Evolutionary conservation across 352 stramenopile genomes (phyloP).

Genomic region (Lagenidium giganteum): DNA sequence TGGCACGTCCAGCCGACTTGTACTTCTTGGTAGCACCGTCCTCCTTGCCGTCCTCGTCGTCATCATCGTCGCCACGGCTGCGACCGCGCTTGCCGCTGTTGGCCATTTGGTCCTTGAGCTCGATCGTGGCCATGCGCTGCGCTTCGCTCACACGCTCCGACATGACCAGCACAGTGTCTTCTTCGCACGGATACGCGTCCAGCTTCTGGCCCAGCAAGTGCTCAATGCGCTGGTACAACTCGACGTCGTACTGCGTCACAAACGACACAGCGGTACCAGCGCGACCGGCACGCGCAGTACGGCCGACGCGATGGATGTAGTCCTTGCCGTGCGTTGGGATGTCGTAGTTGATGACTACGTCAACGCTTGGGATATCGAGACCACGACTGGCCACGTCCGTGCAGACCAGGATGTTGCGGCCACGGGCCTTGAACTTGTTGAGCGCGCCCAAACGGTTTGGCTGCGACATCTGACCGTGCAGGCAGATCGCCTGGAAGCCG

Average conservation of each 20-base stretch:
- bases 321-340: constrained; percentile 98
- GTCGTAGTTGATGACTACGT: constrained; percentile 99
- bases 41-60: constrained; percentile 34
- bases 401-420: constrained; percentile 84
- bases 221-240: constrained; percentile 98
- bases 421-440: constrained; percentile 97
- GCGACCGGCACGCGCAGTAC: constrained; percentile 95
- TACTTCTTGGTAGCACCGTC: constrained; percentile 54
- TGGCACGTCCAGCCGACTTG: constrained; percentile 67
- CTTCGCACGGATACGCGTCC: constrained; percentile 78
- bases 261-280: constrained; percentile 95
- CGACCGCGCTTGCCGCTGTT: constrained; percentile 52
- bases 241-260: constrained; percentile 98
- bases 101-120: constrained; percentile 80
- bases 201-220: constrained; percentile 85
- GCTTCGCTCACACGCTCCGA: constrained; percentile 97
- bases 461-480: constrained; percentile 99
- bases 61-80: constrained; percentile 43
- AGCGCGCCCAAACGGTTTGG: constrained; percentile 95
- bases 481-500: constrained; percentile 96
- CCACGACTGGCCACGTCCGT: constrained; percentile 89
- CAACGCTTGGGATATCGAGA: constrained; percentile 97
- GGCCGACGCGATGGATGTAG: constrained; percentile 98
- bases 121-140: constrained; percentile 91
- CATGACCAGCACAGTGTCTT: constrained; percentile 96